Evolutionary conservation across 2,329 filamentous ascomycete species (phyloP).

Genomic region (Seiridium unicorne): DNA sequence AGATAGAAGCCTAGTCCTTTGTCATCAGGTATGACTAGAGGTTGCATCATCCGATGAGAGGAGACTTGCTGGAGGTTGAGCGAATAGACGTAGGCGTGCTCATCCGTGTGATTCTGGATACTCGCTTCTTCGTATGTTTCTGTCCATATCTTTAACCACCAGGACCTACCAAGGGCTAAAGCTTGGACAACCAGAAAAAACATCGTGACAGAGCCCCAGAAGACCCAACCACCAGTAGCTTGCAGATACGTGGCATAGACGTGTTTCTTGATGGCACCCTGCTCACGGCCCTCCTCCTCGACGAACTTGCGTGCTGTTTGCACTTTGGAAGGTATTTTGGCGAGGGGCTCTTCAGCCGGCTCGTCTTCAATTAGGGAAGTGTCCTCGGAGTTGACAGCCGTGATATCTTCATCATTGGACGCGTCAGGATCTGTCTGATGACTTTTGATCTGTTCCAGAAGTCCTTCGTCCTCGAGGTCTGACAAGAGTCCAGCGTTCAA

Average conservation of each 20-base stretch:
- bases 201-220: constrained; percentile 55
- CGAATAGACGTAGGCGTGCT: constrained; percentile 40
- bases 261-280: constrained; percentile 63
- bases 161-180: constrained; percentile 57
- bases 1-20: constrained; percentile 62
- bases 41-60: constrained; percentile 34
- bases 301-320: constrained; percentile 65
- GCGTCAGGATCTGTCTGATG: constrained; percentile 45
- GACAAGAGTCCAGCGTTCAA: constrained; percentile 63
- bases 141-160: constrained; percentile 67
- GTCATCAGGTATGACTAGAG: constrained; percentile 24
- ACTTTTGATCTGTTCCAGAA: constrained; percentile 54
- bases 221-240: constrained; percentile 61
- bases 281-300: constrained; percentile 71
- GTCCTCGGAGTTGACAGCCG: constrained; percentile 55
- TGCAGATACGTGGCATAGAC: constrained; percentile 69
- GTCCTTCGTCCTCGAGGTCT: constrained; percentile 60
- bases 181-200: constrained; percentile 55
- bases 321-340: constrained; percentile 49
- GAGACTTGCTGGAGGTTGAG: constrained; percentile 45
- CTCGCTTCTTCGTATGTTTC: constrained; percentile 36
- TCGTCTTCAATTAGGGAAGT: constrained; percentile 40
- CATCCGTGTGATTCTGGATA: constrained; percentile 15
- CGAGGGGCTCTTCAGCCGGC: constrained; percentile 37
- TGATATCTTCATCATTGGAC: constrained; percentile 48